Base-by-base conservation (phyloP, 768 basidiomycete species). In the Lactarius quietus region DNA sequence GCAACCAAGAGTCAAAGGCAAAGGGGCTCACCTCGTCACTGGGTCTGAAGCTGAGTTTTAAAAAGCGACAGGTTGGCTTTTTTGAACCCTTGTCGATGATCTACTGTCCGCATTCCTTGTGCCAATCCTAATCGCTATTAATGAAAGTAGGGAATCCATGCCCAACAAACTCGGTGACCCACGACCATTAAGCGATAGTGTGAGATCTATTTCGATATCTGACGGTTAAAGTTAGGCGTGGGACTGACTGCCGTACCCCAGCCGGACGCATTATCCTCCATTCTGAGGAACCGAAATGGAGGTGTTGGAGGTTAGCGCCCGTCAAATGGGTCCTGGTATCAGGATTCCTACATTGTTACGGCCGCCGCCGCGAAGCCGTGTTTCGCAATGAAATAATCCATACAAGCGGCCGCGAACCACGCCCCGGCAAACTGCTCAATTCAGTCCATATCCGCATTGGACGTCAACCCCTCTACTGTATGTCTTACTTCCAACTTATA, bases 141-240 rank as follows among this genome's bases (percentile, higher is more conserved):
- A 54, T 54, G 53, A 54, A 54, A 14, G 53, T 54, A 54, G 53
- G 29, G 53, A 29, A 3, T 33, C 18, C 9, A 20, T 10, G 18
- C 52, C 18, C 31, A 31, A 3, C 18, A 3, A 54, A 18, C 20
- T 54, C 53, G 28, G 18, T 3, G 9, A 26, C 26, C 9, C 26
- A 54, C 29, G 17, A 31, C 52, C 29, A 28, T 26, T 51, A 26
- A 26, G n/a, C 48, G 26, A 26, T 51, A 51, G 23, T 26, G 26
- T 51, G 48, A 51, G 48, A 51, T 51, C 48, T 26, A 10, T 4
- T 54, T 54, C 53, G 29, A 54, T 54, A 54, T 54, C 52, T n/a
- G 53, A 54, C 26, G 12, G 48, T 26, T 51, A 15, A 23, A 51
- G 26, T 28, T 12, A 48, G 15, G 48, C 26, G 48, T 51, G 48